Conservation (phyloP, 2,329 filamentous ascomycete genomes). For the Microcyclosporella mali region DNA sequence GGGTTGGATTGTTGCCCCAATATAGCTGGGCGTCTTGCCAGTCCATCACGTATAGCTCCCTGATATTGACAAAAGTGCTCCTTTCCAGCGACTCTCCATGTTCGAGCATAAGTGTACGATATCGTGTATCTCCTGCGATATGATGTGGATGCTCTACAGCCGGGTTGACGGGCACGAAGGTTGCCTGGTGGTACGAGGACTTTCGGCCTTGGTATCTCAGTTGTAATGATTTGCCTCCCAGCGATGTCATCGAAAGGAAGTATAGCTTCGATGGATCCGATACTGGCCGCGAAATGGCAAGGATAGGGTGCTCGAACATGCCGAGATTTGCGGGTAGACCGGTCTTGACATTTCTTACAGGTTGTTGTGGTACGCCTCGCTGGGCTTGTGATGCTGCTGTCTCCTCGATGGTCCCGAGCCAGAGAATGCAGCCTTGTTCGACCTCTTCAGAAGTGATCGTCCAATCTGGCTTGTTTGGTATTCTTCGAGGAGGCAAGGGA, state of each 20-base stretch:
- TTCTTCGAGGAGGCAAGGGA: neutral
- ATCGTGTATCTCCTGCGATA: neutral
- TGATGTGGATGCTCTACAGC: neutral
- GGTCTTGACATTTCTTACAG: constrained; percentile 1
- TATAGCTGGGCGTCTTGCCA: constrained; percentile 5
- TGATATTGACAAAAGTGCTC: constrained; percentile 1
- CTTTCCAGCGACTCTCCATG: neutral
- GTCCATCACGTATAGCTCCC: constrained; percentile 4
- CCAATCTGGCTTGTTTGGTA: constrained; percentile 1
- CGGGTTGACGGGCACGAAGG: constrained; percentile 1
- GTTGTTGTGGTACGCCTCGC: neutral
- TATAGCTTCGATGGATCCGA: constrained; percentile 2
- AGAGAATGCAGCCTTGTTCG: constrained; percentile 4
- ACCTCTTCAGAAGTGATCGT: constrained; percentile 5
- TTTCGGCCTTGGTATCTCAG: neutral
- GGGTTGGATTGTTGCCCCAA: neutral
- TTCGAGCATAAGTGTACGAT: neutral
- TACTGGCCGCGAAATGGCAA: constrained; percentile 1
- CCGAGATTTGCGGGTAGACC: neutral
- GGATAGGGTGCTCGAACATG: constrained; percentile 4
- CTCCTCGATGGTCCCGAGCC: neutral
- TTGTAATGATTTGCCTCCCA: neutral
- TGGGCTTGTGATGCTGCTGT: neutral
- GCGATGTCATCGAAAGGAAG: constrained; percentile 5
- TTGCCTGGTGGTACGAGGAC: neutral